A percentile compares a stretch with the other conserved stretches of the same genome.
phyloP scores from a whole-genome alignment of 225 moss, liverwort and hornwort genomes.

The Takakia lepidozioides region DNA sequence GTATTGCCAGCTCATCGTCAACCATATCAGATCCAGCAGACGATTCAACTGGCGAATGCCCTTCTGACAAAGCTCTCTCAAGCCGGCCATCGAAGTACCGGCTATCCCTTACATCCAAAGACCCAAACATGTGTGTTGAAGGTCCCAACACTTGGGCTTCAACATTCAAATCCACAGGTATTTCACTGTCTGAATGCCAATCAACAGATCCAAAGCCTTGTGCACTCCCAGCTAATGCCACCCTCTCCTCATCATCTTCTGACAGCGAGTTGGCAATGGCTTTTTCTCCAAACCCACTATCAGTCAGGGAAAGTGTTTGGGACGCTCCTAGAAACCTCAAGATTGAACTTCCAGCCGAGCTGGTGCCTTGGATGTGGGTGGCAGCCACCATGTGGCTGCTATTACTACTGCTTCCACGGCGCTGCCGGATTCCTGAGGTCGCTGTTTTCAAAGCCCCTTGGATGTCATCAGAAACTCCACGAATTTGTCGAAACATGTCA shows the following conservation, averaged over 20 bases:
- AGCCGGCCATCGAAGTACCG: slow-evolving; percentile 34
- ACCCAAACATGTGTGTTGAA: slow-evolving; percentile 21
- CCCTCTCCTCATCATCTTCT: slow-evolving; percentile 27
- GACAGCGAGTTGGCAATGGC: slow-evolving; percentile 19
- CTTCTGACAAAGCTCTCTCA: slow-evolving; percentile 77
- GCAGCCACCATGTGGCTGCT: slow-evolving; percentile 13
- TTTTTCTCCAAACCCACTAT: slow-evolving; percentile 26
- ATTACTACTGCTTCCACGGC: slow-evolving; percentile 21
- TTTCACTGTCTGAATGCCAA: slow-evolving; percentile 63
- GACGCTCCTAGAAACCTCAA: slow-evolving; percentile 10
- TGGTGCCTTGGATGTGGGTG: slow-evolving; percentile 7
- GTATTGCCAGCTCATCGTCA: slow-evolving; percentile 76
- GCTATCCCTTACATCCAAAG: slow-evolving; percentile 28
- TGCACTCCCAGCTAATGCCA: background rate
- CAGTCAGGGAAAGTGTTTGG: slow-evolving; percentile 21
- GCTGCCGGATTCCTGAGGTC: slow-evolving; percentile 46
- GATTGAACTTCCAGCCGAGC: slow-evolving; percentile 9
- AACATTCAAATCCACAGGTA: slow-evolving; percentile 10
- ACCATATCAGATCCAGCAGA: slow-evolving; percentile 34
- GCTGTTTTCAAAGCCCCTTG: slow-evolving; percentile 46
- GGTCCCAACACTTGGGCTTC: background rate
- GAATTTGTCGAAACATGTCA: slow-evolving; percentile 94
- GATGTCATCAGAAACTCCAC: slow-evolving; percentile 59
- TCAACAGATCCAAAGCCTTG: slow-evolving; percentile 20
- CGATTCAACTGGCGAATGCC: slow-evolving; percentile 78